phyloP scores from a whole-genome alignment of 208 protist genomes.

The Spongospora subterranea region DNA sequence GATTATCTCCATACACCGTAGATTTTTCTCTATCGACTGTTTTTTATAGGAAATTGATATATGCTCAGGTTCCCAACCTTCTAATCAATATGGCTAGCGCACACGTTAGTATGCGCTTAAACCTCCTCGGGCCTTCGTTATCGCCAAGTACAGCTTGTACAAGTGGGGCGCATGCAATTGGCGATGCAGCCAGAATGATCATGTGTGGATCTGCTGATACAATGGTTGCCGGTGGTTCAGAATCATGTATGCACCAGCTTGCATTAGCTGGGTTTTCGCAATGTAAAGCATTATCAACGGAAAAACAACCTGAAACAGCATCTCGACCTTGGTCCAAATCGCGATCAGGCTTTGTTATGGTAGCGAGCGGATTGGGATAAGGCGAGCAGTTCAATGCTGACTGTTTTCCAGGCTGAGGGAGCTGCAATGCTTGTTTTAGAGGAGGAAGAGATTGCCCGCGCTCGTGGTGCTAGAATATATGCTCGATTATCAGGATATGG shows the following conservation, averaged over 20 bases:
- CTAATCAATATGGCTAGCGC: constrained; percentile 95
- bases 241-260: constrained; percentile 88
- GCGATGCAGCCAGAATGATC: constrained; percentile 87
- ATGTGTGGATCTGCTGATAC: constrained; percentile 80
- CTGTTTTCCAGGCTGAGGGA: constrained; percentile 96
- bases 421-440: constrained; percentile 91
- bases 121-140: constrained; percentile 84
- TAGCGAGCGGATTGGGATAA: neutral
- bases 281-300: constrained; percentile 83
- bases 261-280: constrained; percentile 88
- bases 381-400: constrained; percentile 73
- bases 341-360: constrained; percentile 56
- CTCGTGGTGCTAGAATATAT: constrained; percentile 81
- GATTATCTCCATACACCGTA: constrained; percentile 75
- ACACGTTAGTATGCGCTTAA: constrained; percentile 84
- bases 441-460: constrained; percentile 82
- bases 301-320: constrained; percentile 80
- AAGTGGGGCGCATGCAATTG: constrained; percentile 94
- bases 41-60: neutral
- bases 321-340: constrained; percentile 88
- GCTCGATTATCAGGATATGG: constrained; percentile 81
- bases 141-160: constrained; percentile 92
- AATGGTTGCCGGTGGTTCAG: constrained; percentile 86
- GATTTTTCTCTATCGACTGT: neutral
- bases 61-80: constrained; percentile 86